Percentiles rank a stretch among this genome's conserved stretches.
Conservation (phyloP, 495 filamentous ascomycete genomes). For the Aspergillus conjunctus region DNA sequence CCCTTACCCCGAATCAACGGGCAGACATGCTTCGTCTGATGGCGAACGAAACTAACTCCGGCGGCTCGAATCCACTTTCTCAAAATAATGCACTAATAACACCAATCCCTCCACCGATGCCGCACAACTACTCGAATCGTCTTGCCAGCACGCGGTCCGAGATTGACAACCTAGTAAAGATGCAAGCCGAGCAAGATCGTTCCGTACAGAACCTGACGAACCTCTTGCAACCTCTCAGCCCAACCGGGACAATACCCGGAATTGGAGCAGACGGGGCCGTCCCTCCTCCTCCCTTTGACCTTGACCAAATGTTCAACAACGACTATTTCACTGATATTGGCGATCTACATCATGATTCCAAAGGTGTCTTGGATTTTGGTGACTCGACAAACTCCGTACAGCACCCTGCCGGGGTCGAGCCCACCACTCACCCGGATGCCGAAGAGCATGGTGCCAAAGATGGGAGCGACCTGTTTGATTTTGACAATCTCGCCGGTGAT, state of each 20-base stretch:
- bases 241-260: slow-evolving; percentile 78
- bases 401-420: slow-evolving; percentile 16
- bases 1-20: slow-evolving; percentile 75
- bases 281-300: slow-evolving; percentile 54
- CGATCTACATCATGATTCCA: slow-evolving; percentile 34
- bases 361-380: slow-evolving; percentile 30
- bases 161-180: slow-evolving; percentile 70
- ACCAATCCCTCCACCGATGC: slow-evolving; percentile 61
- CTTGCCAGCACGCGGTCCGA: slow-evolving; percentile 68
- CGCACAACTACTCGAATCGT: slow-evolving; percentile 51
- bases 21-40: slow-evolving; percentile 80
- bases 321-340: slow-evolving; percentile 59
- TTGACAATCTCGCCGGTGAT: slow-evolving; percentile 44
- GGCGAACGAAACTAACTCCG: slow-evolving; percentile 52
- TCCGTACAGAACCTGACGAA: slow-evolving; percentile 71
- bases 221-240: slow-evolving; percentile 74
- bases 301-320: slow-evolving; percentile 70
- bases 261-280: slow-evolving; percentile 51
- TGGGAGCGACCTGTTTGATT: slow-evolving; percentile 45
- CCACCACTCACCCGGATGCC: slow-evolving; percentile 13
- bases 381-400: slow-evolving; percentile 22
- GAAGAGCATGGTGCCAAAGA: slow-evolving; percentile 32
- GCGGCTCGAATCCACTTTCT: slow-evolving; percentile 30
- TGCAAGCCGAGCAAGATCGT: slow-evolving; percentile 71
- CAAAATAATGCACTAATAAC: slow-evolving; percentile 60